phyloP scores from a whole-genome alignment of 75 land plant species.

The Selaginella moellendorffii region DNA sequence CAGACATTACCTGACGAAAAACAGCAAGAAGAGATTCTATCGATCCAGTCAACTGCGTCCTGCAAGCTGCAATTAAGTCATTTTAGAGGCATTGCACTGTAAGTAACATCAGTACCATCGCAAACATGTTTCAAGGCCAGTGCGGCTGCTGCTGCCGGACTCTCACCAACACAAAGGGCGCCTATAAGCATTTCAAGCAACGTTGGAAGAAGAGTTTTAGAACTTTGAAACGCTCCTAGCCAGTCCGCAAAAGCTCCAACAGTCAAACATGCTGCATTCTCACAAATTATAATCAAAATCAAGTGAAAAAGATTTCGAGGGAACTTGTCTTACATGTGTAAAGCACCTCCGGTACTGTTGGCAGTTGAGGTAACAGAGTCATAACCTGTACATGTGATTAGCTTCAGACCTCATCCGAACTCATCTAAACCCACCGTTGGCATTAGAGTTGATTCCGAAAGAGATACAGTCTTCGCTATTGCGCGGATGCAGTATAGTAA shows the following conservation, averaged over 20 bases:
- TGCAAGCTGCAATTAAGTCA: slow-evolving; percentile 50
- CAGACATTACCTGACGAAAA: slow-evolving; percentile 54
- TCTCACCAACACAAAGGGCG: slow-evolving; percentile 65
- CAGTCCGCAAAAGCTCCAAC: slow-evolving; percentile 97
- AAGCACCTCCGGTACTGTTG: slow-evolving; percentile 58
- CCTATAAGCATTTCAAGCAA: slow-evolving; percentile 55
- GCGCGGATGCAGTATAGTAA: slow-evolving; percentile 79
- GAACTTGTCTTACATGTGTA: slow-evolving; percentile 51
- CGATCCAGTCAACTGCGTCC: slow-evolving; percentile 53
- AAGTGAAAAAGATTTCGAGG: not conserved
- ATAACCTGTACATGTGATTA: slow-evolving; percentile 37
- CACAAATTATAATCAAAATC: not conserved
- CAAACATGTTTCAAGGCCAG: slow-evolving; percentile 90
- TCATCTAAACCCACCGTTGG: slow-evolving; percentile 47
- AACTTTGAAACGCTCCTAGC: slow-evolving; percentile 53
- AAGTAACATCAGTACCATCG: slow-evolving; percentile 72
- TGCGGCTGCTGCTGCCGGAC: slow-evolving; percentile 85
- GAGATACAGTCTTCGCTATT: slow-evolving; percentile 64
- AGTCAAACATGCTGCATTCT: slow-evolving; percentile 57
- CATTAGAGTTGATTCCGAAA: slow-evolving; percentile 50
- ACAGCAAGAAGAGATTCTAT: slow-evolving; percentile 62
- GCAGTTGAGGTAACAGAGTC: slow-evolving; percentile 61
- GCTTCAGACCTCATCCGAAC: no score
- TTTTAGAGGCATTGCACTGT: no score
- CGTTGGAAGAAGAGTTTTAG: slow-evolving; percentile 41